These are phyloP conservation scores for Thalia dealbata DNA, from an alignment of 176 grass and related monocot genomes.

Conservation along the genomic window DNA sequence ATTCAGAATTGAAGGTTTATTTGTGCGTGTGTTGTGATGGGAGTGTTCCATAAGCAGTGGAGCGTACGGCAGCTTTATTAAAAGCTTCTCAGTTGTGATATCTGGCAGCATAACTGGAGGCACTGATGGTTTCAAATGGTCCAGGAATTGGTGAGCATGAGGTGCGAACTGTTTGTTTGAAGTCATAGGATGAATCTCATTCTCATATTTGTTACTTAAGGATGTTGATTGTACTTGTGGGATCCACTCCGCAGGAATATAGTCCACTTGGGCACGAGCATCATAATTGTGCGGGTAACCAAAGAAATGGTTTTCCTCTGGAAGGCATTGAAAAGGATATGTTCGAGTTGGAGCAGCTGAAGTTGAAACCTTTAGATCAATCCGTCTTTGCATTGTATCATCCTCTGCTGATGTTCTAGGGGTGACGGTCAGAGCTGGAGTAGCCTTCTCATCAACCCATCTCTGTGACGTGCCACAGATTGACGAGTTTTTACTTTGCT, in stretches of 20 bases:
- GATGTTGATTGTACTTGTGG: constrained; percentile 33
- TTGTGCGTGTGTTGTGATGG: constrained; percentile 30
- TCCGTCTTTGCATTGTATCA: constrained; percentile 30
- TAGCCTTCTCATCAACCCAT: too few relatives aligned
- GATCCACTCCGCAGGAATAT: constrained; percentile 30
- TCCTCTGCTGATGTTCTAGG: background rate
- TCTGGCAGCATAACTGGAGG: background rate
- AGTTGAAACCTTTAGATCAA: constrained; percentile 34
- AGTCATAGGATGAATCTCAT: background rate
- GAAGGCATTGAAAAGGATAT: constrained; percentile 26
- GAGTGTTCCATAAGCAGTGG: constrained; percentile 18
- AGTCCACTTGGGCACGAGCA: constrained; percentile 36
- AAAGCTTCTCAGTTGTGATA: constrained; percentile 9
- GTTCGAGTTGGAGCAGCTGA: background rate
- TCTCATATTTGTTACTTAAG: constrained; percentile 29
- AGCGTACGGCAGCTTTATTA: constrained; percentile 19
- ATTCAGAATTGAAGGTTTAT: constrained; percentile 36
- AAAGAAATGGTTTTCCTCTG: constrained; percentile 40
- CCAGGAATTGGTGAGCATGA: background rate
- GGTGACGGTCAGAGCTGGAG: too few relatives aligned
- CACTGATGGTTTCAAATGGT: background rate
- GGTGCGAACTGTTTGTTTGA: background rate
- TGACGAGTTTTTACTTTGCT: background rate
- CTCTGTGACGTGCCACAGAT: too few relatives aligned
- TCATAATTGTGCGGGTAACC: constrained; percentile 36